These are phyloP conservation scores for Steccherinum ochraceum DNA, from an alignment of 768 basidiomycete genomes.

Conservation along the genomic window DNA sequence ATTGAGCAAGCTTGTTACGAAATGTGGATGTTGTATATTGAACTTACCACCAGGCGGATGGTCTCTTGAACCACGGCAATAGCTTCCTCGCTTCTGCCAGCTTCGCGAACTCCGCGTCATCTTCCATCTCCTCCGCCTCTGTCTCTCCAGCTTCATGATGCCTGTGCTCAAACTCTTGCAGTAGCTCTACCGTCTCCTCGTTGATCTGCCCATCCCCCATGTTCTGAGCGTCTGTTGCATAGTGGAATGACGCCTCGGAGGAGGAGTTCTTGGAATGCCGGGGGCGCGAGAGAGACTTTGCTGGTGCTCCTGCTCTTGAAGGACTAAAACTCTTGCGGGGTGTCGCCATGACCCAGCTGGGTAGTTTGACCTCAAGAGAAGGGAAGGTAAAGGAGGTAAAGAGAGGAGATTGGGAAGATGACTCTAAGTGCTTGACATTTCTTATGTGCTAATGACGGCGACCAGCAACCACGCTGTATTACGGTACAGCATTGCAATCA, in stretches of 20 bases:
- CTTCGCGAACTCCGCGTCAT: slow-evolving; percentile 11
- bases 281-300: slow-evolving; percentile 6
- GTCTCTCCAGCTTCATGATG: slow-evolving; percentile 30
- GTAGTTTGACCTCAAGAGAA: no score
- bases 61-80: slow-evolving; percentile 70
- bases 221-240: slow-evolving; percentile 25
- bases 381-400: no score
- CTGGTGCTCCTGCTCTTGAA: no score
- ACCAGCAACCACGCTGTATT: no score
- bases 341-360: no score
- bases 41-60: slow-evolving; percentile 67
- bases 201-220: slow-evolving; percentile 38
- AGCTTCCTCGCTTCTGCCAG: slow-evolving; percentile 17
- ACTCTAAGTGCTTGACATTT: no score
- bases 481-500: no score
- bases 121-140: slow-evolving; percentile 17
- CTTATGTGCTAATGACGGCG: no score
- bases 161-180: slow-evolving; percentile 40
- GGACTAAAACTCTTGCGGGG: no score
- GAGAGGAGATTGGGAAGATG: no score
- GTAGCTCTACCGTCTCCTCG: slow-evolving; percentile 39
- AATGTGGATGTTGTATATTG: no score
- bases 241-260: slow-evolving; percentile 17
- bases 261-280: slow-evolving; percentile 14
- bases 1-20: no score